phyloP scores from a whole-genome alignment of 331 rosid species.

The Cucumis variabilis region DNA sequence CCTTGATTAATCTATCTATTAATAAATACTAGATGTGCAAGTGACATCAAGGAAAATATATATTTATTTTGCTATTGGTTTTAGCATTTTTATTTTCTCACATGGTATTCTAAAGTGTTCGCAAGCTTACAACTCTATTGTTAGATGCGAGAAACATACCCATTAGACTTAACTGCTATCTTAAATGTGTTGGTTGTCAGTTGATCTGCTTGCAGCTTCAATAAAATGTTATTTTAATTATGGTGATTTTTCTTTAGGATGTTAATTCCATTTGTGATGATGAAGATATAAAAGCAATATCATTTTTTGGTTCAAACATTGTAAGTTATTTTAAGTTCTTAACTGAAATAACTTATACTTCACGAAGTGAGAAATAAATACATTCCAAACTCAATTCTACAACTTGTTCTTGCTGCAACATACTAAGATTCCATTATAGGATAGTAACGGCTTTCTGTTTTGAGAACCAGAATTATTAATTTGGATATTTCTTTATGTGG shows the following conservation, averaged over 20 bases:
- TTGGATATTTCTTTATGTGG: no score
- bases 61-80: neutral
- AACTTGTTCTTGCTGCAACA: neutral
- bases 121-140: neutral
- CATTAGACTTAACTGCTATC: neutral
- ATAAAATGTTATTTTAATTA: slow-evolving; percentile 22
- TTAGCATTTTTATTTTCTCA: slow-evolving; percentile 3
- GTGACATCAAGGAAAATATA: slow-evolving; percentile 13
- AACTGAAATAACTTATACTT: neutral
- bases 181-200: slow-evolving; percentile 16
- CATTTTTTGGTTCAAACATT: slow-evolving; percentile 90
- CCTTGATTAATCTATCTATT: slow-evolving; percentile 11
- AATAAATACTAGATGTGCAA: neutral
- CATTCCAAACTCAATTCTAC: neutral
- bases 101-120: neutral
- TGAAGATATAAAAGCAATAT: slow-evolving; percentile 85
- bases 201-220: slow-evolving; percentile 10
- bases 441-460: neutral
- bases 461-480: neutral
- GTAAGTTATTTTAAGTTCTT: slow-evolving; percentile 56
- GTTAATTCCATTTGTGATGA: slow-evolving; percentile 96
- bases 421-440: slow-evolving; percentile 20
- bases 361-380: neutral
- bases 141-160: neutral
- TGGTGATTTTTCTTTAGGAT: slow-evolving; percentile 60